Evolutionary conservation across 1,139 yeast genomes (phyloP).

Genomic region (Neolecta irregularis): DNA sequence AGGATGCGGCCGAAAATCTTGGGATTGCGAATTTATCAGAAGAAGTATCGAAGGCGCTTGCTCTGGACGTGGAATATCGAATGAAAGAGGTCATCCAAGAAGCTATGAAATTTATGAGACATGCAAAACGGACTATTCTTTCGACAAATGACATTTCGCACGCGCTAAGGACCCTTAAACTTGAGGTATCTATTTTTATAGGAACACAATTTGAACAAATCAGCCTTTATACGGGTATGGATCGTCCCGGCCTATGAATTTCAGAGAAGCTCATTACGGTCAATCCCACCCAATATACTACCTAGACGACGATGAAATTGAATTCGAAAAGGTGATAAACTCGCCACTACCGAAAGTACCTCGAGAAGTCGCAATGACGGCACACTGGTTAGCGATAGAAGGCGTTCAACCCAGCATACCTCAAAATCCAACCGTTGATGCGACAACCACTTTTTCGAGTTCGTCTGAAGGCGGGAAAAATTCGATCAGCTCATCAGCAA

Average conservation of each 20-base stretch:
- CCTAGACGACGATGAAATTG: conserved; percentile 81
- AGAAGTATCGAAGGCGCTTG: conserved; percentile 84
- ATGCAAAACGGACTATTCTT: conserved; percentile 68
- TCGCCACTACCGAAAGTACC: conserved; percentile 95
- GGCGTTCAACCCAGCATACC: conserved; percentile 98
- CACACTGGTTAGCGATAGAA: conserved; percentile 97
- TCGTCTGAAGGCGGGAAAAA: conserved; percentile 22
- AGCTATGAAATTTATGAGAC: conserved; percentile 91
- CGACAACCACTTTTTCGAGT: conserved; percentile 29
- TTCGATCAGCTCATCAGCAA: conserved; percentile 33
- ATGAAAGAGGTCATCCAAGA: conserved; percentile 73
- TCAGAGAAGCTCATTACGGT: conserved; percentile 73
- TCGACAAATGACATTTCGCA: conserved; percentile 70
- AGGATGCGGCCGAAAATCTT: conserved; percentile 85
- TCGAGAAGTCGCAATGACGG: conserved; percentile 58
- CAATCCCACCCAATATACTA: conserved; percentile 92
- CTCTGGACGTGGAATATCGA: conserved; percentile 97
- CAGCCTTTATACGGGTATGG: conserved; percentile 33
- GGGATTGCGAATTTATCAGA: conserved; percentile 68
- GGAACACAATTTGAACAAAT: not conserved
- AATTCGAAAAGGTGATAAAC: conserved; percentile 82
- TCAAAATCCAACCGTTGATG: conserved; percentile 76
- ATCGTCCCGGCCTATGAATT: conserved; percentile 39
- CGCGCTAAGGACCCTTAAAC: conserved; percentile 70
- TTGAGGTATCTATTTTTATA: conserved; percentile 43